Evolutionary conservation across 805 yeast genomes (phyloP).

Genomic region (Metschnikowia reukaufii): DNA sequence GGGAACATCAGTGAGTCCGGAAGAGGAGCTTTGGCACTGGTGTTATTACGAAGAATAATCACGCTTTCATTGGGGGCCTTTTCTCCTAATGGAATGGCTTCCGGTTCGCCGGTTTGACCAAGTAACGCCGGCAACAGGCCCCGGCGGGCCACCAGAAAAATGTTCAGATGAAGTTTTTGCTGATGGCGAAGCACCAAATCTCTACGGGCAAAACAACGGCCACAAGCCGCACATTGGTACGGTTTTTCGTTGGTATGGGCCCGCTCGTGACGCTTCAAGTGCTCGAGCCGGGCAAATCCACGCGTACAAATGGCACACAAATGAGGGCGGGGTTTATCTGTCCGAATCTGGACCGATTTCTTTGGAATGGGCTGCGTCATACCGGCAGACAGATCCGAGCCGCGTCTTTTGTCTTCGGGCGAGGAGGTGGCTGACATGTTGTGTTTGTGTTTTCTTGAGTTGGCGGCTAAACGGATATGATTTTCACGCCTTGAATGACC

Average conservation of each 20-base stretch:
- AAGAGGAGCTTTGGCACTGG: constrained; percentile 51
- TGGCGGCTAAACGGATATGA: too few species aligned
- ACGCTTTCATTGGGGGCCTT: constrained; percentile 44
- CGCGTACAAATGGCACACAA: constrained; percentile 88
- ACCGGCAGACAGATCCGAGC: constrained; percentile 13
- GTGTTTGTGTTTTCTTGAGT: not conserved
- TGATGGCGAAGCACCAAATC: constrained; percentile 89
- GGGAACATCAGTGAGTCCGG: constrained; percentile 21
- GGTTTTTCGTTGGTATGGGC: constrained; percentile 87
- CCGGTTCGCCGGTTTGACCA: constrained; percentile 8
- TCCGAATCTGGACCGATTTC: constrained; percentile 78
- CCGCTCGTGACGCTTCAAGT: constrained; percentile 88
- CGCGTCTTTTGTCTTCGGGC: not conserved
- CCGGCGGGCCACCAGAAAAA: constrained; percentile 18
- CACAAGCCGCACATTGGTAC: constrained; percentile 94
- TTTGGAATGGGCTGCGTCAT: constrained; percentile 73
- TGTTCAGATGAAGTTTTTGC: constrained; percentile 71
- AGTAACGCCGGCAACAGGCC: constrained; percentile 18
- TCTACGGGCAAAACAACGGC: constrained; percentile 91
- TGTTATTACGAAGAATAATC: constrained; percentile 52
- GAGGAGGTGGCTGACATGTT: not conserved
- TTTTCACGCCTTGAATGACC: too few species aligned
- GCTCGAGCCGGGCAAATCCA: constrained; percentile 94
- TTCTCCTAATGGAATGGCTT: constrained; percentile 15
- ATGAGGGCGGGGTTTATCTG: constrained; percentile 94